Evolutionary conservation across 2,329 filamentous ascomycete species (phyloP), one percentile per base, ranked within the genome.

Genomic region (Tolypocladium ophioglossoides): DNA sequence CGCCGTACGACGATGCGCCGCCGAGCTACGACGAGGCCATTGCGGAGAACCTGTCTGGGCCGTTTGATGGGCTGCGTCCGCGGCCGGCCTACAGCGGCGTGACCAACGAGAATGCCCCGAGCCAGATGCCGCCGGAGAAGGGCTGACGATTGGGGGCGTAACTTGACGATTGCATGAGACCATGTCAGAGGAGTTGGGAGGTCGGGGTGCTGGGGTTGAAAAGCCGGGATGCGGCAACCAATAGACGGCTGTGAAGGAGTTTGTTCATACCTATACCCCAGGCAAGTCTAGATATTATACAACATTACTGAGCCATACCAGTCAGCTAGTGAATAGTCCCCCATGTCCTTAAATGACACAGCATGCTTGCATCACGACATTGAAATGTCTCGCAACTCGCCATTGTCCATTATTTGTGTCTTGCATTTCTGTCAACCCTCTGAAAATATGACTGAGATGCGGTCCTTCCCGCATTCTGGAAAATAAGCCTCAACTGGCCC

Each of bases 21-120:
- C 91, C 91, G 9, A 96, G 89, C 64, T 97, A 97, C 65, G 91
- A 96, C 70, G 91, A 96, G 70, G 91, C 90, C 14, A 85, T 96
- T 71, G 91, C 90, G 8, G 85, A 89, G 59, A 82, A 85, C 55
- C 71, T 94, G 57, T 70, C 74, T 0, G 85, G 82, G 38, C 88
- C 89, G 1, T 82, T 90, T 54, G 81, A 89, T 65, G 87, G 57
- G 74, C 58, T 63, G 57, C 65, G 69, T 41, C 66, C 85, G 30
- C 77, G 91, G 62, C 83, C 85, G 32, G 83, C 82, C 16, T 91
- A 87, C 66, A 83, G 79, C 57, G 82, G 82, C 1, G 77, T 83
- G 27, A 84, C 81, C 46, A 78, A 82, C 54, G 80, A 82, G 65
- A 81, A 84, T 62, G 78, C 73, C 39, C 79, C 80, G 0, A 80